phyloP scores from a whole-genome alignment of 768 basidiomycete species.

The Floccularia luteovirens region DNA sequence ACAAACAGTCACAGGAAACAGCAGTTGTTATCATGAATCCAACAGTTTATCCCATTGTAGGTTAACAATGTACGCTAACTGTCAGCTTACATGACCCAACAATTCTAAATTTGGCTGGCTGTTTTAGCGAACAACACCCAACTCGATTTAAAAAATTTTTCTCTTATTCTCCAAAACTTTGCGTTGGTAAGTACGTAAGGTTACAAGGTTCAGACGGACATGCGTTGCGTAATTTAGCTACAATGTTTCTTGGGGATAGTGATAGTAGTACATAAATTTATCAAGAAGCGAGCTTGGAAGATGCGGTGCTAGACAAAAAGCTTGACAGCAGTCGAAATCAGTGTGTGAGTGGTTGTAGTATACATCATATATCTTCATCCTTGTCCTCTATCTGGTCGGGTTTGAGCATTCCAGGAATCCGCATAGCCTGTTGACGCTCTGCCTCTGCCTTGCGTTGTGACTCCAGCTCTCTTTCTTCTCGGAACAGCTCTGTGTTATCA shows the following conservation, averaged over 20 bases:
- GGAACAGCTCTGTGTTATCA: constrained; percentile 85
- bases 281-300: constrained; percentile 19
- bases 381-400: constrained; percentile 92
- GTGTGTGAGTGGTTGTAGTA: constrained; percentile 14
- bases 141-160: too few relatives aligned
- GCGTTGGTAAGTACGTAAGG: too few relatives aligned
- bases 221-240: constrained; percentile 26
- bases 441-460: constrained; percentile 67
- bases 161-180: too few relatives aligned
- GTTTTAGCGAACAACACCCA: too few relatives aligned
- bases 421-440: constrained; percentile 84
- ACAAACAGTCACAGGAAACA: too few relatives aligned
- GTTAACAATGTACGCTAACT: too few relatives aligned
- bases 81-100: too few relatives aligned
- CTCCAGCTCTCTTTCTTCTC: constrained; percentile 94
- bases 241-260: constrained; percentile 28
- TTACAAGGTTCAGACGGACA: too few relatives aligned
- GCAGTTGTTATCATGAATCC: too few relatives aligned
- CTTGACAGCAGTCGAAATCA: constrained; percentile 21
- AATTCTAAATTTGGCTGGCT: too few relatives aligned
- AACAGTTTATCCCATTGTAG: too few relatives aligned
- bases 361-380: constrained; percentile 73
- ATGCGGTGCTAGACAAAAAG: constrained; percentile 10
- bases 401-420: constrained; percentile 97
- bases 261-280: constrained; percentile 35